phyloP scores from a whole-genome alignment of 1,284 basidiomycete genomes.

The Trichosporon ovoides region DNA sequence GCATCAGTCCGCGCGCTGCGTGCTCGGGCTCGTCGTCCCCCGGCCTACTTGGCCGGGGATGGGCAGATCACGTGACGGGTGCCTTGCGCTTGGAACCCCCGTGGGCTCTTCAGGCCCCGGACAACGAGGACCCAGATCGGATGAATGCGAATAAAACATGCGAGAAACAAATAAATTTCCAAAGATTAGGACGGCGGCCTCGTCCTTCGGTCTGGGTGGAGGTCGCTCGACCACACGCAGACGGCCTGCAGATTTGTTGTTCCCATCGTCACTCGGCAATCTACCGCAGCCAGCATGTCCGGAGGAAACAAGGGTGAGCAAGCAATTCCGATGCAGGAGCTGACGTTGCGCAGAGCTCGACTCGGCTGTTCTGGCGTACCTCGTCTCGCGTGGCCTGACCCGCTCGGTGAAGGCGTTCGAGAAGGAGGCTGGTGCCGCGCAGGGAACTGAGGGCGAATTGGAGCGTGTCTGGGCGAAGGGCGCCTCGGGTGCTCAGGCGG shows the following conservation, averaged over 20 bases:
- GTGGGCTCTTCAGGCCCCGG: too few relatives aligned
- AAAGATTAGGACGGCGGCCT: background rate
- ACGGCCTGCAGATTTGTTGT: background rate
- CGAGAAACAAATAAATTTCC: conserved; percentile 6
- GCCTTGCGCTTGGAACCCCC: too few relatives aligned
- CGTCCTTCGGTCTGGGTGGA: background rate
- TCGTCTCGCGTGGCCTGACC: conserved; percentile 40
- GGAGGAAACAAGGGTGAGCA: conserved; percentile 19
- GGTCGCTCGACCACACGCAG: background rate
- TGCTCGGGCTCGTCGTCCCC: too few relatives aligned
- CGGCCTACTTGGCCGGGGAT: too few relatives aligned
- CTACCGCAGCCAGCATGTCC: background rate
- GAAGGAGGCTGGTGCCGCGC: conserved; percentile 41
- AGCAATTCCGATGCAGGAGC: background rate
- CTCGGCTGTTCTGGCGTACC: conserved; percentile 45
- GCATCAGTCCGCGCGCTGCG: background rate
- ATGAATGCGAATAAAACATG: background rate
- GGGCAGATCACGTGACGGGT: too few relatives aligned
- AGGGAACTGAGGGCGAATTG: conserved; percentile 21
- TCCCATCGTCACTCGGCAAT: background rate
- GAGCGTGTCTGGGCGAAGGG: conserved; percentile 31
- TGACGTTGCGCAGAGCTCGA: conserved; percentile 36
- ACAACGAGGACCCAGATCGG: too few relatives aligned
- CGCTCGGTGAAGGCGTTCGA: conserved; percentile 45
- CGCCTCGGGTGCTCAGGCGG: conserved; percentile 9